Percentiles rank a stretch among this genome's conserved stretches.
These are phyloP conservation scores for Amanita polypyramis DNA, from an alignment of 768 basidiomycete genomes.

Conservation along the genomic window DNA sequence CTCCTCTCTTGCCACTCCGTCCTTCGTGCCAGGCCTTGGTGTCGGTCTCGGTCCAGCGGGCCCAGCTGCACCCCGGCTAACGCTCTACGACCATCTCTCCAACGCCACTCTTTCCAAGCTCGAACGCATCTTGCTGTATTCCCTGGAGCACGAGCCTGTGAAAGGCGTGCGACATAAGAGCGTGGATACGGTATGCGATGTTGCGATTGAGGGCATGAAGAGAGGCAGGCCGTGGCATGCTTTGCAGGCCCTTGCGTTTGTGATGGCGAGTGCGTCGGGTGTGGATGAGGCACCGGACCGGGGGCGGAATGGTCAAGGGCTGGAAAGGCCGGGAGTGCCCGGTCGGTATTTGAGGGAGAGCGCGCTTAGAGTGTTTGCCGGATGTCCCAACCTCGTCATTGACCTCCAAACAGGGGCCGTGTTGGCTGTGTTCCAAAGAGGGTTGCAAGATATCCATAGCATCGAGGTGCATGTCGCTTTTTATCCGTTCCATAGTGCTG, in stretches of 20 bases:
- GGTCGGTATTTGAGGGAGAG: conserved; percentile 36
- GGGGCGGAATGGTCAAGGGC: too few species aligned
- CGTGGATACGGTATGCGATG: conserved; percentile 67
- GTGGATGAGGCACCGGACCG: conserved; percentile 7
- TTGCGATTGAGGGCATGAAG: conserved; percentile 65
- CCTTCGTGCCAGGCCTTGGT: too few species aligned
- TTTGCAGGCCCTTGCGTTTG: conserved; percentile 61
- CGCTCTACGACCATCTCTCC: conserved; percentile 71
- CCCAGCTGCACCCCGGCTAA: conserved; percentile 25
- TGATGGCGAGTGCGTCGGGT: conserved; percentile 38
- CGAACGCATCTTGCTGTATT: conserved; percentile 63
- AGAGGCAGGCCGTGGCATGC: conserved; percentile 78
- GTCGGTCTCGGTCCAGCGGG: conserved; percentile 10
- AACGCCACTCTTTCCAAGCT: conserved; percentile 53
- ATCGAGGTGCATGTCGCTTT: conserved; percentile 44
- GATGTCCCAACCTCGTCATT: conserved; percentile 66
- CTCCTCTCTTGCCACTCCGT: too few species aligned
- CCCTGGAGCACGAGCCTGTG: conserved; percentile 50
- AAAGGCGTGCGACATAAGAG: conserved; percentile 55
- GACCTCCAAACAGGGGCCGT: conserved; percentile 68
- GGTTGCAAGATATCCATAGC: conserved; percentile 55
- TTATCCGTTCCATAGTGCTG: too few species aligned
- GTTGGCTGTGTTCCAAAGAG: conserved; percentile 52
- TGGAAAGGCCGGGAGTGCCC: too few species aligned
- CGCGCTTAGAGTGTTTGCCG: conserved; percentile 64